Evolutionary conservation across 2,329 filamentous ascomycete species (phyloP).

Genomic region (Aspergillus sp.): DNA sequence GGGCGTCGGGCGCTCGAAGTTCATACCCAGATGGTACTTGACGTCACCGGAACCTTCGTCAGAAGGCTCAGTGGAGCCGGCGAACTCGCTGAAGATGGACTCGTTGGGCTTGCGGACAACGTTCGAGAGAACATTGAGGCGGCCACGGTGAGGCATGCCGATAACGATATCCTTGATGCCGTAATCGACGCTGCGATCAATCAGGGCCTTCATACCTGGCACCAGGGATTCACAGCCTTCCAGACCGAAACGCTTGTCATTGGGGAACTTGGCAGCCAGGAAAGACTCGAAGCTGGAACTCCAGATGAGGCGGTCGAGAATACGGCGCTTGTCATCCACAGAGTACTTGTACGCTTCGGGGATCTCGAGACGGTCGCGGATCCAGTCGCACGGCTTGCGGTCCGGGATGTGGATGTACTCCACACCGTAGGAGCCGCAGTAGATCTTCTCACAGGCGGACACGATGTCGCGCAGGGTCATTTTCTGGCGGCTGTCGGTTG

Average conservation of each 20-base stretch:
- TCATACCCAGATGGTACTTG: conserved; percentile 99
- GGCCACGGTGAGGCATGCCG: conserved; percentile 97
- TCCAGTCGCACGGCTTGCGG: conserved; percentile 95
- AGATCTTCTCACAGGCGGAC: conserved; percentile 83
- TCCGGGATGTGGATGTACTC: conserved; percentile 99
- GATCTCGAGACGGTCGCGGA: conserved; percentile 88
- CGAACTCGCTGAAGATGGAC: conserved; percentile 98
- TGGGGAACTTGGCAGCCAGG: conserved; percentile 94
- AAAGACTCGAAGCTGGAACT: conserved; percentile 95
- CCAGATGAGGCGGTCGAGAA: conserved; percentile 96
- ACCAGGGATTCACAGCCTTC: conserved; percentile 96
- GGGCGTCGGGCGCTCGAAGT: conserved; percentile 96
- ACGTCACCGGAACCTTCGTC: conserved; percentile 98
- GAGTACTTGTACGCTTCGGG: conserved; percentile 95
- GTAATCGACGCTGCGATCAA: conserved; percentile 96
- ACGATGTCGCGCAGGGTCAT: conserved; percentile 97
- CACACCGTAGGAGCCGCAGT: conserved; percentile 93
- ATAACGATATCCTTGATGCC: conserved; percentile 99
- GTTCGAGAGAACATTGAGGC: conserved; percentile 95
- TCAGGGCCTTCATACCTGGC: conserved; percentile 97
- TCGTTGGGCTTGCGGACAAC: conserved; percentile 98
- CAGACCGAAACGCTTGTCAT: conserved; percentile 98
- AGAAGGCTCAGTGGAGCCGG: conserved; percentile 72
- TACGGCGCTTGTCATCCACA: conserved; percentile 94
- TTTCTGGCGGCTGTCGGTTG: conserved; percentile 77